Conservation (phyloP, 345 rosid genomes). For the Euphorbia pulcherrima region DNA sequence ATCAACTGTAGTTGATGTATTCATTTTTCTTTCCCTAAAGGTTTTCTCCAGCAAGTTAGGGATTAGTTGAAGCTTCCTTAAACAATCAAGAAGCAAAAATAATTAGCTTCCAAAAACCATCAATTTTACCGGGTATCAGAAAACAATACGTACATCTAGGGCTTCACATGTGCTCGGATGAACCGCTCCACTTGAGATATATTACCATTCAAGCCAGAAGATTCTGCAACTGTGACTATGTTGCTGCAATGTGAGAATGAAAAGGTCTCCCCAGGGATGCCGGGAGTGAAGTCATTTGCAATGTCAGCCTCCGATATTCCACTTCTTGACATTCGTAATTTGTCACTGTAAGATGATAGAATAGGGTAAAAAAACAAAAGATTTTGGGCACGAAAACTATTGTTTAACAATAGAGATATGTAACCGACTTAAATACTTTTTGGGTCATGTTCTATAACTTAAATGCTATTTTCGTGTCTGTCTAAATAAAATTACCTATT, state of each 20-base stretch:
- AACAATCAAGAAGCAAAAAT: slow-evolving; percentile 1
- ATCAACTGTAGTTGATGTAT: not conserved
- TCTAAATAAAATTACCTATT: too few species aligned
- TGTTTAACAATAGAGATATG: not conserved
- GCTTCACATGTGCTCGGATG: slow-evolving; percentile 66
- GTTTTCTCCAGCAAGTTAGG: not conserved
- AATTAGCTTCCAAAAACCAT: not conserved
- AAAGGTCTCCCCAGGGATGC: slow-evolving; percentile 65
- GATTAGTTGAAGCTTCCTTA: not conserved
- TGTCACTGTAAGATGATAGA: slow-evolving; percentile 47
- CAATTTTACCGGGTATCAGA: not conserved
- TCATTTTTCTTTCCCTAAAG: not conserved
- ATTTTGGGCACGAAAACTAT: not conserved
- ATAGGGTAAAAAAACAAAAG: not conserved
- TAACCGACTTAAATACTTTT: too few species aligned
- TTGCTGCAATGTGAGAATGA: slow-evolving; percentile 66
- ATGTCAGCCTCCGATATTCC: slow-evolving; percentile 76
- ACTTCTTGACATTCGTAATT: slow-evolving; percentile 60
- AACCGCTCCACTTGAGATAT: slow-evolving; percentile 59
- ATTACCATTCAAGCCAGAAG: slow-evolving; percentile 72
- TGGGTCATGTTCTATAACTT: too few species aligned
- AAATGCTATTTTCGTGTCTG: too few species aligned
- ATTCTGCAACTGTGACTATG: slow-evolving; percentile 64
- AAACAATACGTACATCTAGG: slow-evolving; percentile 34
- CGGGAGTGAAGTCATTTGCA: slow-evolving; percentile 65